These are phyloP conservation scores for Zygoascus flipseniorum DNA, from an alignment of 805 yeast genomes.

Conservation along the genomic window DNA sequence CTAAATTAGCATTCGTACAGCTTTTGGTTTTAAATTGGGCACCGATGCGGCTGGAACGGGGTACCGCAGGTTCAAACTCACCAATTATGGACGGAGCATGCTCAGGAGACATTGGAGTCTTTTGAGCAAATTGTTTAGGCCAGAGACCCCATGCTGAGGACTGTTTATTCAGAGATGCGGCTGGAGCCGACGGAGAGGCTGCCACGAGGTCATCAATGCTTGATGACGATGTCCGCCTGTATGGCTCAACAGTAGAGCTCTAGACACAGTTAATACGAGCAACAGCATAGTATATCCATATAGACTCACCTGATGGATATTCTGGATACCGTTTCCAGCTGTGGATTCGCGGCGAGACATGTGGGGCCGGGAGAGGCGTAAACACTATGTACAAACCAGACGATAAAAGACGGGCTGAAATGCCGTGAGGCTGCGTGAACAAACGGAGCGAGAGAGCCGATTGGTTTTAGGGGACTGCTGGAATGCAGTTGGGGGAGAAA, in stretches of 20 bases:
- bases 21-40: no score
- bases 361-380: neutral
- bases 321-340: neutral
- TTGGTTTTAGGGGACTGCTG: no score
- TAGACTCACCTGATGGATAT: neutral
- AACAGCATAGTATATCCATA: neutral
- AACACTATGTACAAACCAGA: neutral
- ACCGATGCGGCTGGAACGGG: no score
- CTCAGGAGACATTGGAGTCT: neutral
- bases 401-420: no score
- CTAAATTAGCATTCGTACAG: no score
- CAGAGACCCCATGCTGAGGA: neutral
- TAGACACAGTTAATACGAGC: neutral
- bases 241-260: neutral
- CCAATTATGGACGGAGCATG: neutral
- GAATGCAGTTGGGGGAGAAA: no score
- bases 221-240: constrained; percentile 1
- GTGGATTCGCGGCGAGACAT: neutral
- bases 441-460: no score
- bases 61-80: neutral
- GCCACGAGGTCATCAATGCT: constrained; percentile 4
- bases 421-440: no score
- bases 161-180: neutral
- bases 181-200: neutral
- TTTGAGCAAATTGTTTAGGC: neutral